Evolutionary conservation across 805 yeast genomes (phyloP).

Genomic region (Tetrapisispora arboricola): DNA sequence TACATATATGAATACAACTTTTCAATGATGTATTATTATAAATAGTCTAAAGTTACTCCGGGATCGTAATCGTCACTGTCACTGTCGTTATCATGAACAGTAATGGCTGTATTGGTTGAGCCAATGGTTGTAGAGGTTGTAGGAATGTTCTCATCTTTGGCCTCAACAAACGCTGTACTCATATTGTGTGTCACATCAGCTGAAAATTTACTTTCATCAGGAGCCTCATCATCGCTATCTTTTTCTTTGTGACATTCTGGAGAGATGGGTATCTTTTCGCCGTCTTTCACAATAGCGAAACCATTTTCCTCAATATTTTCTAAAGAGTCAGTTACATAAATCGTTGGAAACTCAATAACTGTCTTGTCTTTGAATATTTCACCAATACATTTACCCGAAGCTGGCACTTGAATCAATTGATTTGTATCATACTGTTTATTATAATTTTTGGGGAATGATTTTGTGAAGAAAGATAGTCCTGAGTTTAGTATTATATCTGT

Average conservation of each 20-base stretch:
- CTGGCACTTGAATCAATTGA: constrained; percentile 32
- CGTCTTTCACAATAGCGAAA: background rate
- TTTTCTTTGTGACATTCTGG: background rate
- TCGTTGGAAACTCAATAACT: constrained; percentile 72
- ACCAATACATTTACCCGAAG: constrained; percentile 30
- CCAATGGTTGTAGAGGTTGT: too few species aligned
- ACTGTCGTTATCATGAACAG: constrained; percentile 5
- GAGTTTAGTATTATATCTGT: constrained; percentile 8
- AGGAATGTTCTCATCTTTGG: too few species aligned
- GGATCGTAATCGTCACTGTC: constrained; percentile 20
- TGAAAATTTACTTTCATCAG: too few species aligned
- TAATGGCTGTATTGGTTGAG: too few species aligned
- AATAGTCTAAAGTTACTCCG: constrained; percentile 20
- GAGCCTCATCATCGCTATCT: constrained; percentile 7
- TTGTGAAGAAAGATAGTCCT: constrained; percentile 18
- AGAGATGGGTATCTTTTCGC: background rate
- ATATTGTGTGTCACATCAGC: background rate
- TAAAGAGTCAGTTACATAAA: constrained; percentile 33
- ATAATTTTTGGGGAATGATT: constrained; percentile 27
- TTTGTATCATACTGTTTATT: constrained; percentile 26
- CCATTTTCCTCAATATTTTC: background rate
- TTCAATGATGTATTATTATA: constrained; percentile 1
- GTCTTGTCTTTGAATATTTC: constrained; percentile 44
- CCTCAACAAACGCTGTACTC: background rate
- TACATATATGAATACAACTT: background rate